phyloP scores from a whole-genome alignment of 352 stramenopile genomes.

The Poterioochromonas sp. region DNA sequence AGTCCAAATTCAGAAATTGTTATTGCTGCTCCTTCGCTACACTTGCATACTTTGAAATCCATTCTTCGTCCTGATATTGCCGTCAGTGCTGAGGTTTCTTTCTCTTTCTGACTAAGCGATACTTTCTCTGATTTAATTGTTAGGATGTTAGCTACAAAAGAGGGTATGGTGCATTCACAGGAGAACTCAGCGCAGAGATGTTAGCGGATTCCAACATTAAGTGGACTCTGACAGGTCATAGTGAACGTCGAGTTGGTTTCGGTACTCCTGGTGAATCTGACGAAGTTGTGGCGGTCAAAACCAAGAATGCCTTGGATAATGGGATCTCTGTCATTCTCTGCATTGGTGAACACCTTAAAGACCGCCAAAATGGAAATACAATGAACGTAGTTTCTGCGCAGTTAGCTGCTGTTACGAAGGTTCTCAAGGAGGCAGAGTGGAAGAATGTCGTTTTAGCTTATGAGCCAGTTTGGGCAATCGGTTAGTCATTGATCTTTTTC shows the following conservation, averaged over 20 bases:
- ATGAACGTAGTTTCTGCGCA: slow-evolving; percentile 84
- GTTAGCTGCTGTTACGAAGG: slow-evolving; percentile 70
- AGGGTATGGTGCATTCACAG: slow-evolving; percentile 77
- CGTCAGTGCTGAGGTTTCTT: background rate
- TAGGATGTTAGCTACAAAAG: slow-evolving; percentile 44
- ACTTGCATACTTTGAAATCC: background rate
- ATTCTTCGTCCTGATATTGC: slow-evolving; percentile 4
- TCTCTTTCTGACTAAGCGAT: background rate
- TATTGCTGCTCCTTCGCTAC: slow-evolving; percentile 25
- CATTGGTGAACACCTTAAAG: slow-evolving; percentile 89
- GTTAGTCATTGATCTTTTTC: no score
- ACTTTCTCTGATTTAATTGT: background rate
- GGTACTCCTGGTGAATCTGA: slow-evolving; percentile 63
- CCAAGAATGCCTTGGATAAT: slow-evolving; percentile 76
- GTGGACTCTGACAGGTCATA: slow-evolving; percentile 92
- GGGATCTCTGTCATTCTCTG: slow-evolving; percentile 89
- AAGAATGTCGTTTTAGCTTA: slow-evolving; percentile 87
- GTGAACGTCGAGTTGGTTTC: slow-evolving; percentile 73
- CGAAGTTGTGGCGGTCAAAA: slow-evolving; percentile 82
- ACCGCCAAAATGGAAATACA: slow-evolving; percentile 79
- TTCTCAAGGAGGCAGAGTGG: slow-evolving; percentile 42
- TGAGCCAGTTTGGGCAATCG: slow-evolving; percentile 93
- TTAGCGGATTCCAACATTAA: slow-evolving; percentile 84
- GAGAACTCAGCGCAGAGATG: slow-evolving; percentile 77
- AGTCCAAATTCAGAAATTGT: slow-evolving; percentile 17